These are phyloP conservation scores for Candida parachauliodes DNA, from an alignment of 805 yeast species.

Conservation along the genomic window DNA sequence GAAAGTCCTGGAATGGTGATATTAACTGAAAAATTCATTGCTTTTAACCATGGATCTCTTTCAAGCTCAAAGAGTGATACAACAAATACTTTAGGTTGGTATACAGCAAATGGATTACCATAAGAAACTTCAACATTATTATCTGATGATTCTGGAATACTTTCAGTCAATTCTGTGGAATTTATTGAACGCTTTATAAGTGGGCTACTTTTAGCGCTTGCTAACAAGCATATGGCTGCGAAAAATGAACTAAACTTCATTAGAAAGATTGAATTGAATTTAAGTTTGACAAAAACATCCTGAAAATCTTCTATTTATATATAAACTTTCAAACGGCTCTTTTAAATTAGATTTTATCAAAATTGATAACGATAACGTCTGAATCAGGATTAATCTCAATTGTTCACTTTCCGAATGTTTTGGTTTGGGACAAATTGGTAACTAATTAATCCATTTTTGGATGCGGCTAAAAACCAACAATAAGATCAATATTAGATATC, in stretches of 20 bases:
- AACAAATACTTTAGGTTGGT: conserved; percentile 53
- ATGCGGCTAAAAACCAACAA: too few relatives aligned
- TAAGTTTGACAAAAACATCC: background rate
- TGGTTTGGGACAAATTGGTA: too few relatives aligned
- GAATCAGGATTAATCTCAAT: too few relatives aligned
- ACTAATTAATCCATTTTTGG: too few relatives aligned
- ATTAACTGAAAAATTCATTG: conserved; percentile 47
- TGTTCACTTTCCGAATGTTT: too few relatives aligned
- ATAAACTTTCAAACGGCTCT: background rate
- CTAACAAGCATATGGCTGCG: background rate
- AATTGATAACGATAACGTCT: too few relatives aligned
- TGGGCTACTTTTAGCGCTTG: conserved; percentile 16
- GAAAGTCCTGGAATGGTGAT: conserved; percentile 65
- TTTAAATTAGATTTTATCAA: too few relatives aligned
- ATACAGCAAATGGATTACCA: conserved; percentile 30
- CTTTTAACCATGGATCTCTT: conserved; percentile 49
- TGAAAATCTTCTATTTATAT: background rate
- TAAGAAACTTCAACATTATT: conserved; percentile 19
- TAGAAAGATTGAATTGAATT: too few relatives aligned
- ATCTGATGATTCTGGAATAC: conserved; percentile 9
- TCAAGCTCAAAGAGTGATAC: conserved; percentile 56
- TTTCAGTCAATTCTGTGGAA: conserved; percentile 12
- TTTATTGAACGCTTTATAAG: conserved; percentile 14
- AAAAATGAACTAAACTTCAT: background rate
- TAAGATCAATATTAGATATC: too few relatives aligned